These are phyloP conservation scores for Calcarisporium arbuscula DNA, from an alignment of 2,329 filamentous ascomycete genomes.

Conservation along the genomic window DNA sequence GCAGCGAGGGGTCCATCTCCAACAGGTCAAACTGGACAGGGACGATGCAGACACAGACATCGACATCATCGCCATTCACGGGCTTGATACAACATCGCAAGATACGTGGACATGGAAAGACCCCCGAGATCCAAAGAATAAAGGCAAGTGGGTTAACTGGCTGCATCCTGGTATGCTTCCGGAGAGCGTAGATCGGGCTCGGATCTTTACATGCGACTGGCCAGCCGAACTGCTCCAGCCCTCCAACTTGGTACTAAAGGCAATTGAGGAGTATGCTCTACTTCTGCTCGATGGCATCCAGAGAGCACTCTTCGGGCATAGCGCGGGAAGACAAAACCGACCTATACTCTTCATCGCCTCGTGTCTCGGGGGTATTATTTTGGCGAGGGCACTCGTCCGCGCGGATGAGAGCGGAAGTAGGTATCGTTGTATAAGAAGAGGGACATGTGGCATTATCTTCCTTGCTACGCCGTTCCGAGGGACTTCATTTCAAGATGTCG, in stretches of 20 bases:
- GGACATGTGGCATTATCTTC: constrained; percentile 19
- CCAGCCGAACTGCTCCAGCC: constrained; percentile 16
- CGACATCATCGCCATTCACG: constrained; percentile 30
- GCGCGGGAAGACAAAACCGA: constrained; percentile 5
- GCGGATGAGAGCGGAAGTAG: constrained; percentile 11
- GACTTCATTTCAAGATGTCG: constrained; percentile 19
- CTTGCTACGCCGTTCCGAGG: constrained; percentile 23
- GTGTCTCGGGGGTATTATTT: constrained; percentile 24
- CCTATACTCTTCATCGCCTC: constrained; percentile 26
- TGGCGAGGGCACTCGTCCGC: constrained; percentile 19
- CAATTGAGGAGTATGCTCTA: constrained; percentile 13
- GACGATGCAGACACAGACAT: constrained; percentile 27
- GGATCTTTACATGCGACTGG: constrained; percentile 24
- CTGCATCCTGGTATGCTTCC: constrained; percentile 19
- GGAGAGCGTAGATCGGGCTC: constrained; percentile 9
- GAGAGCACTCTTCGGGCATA: too few species aligned
- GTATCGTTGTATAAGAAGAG: constrained; percentile 11
- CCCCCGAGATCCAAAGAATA: too few species aligned
- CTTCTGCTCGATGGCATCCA: constrained; percentile 18
- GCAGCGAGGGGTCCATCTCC: too few species aligned
- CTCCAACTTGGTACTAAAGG: constrained; percentile 11
- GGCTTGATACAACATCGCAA: constrained; percentile 28
- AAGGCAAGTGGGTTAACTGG: constrained; percentile 18
- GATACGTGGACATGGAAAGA: constrained; percentile 1
- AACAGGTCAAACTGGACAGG: too few species aligned